Percentiles rank a stretch among this genome's conserved stretches.
Evolutionary conservation across 2,329 filamentous ascomycete species (phyloP).

Genomic region (Chrysosporium queenslandicum): DNA sequence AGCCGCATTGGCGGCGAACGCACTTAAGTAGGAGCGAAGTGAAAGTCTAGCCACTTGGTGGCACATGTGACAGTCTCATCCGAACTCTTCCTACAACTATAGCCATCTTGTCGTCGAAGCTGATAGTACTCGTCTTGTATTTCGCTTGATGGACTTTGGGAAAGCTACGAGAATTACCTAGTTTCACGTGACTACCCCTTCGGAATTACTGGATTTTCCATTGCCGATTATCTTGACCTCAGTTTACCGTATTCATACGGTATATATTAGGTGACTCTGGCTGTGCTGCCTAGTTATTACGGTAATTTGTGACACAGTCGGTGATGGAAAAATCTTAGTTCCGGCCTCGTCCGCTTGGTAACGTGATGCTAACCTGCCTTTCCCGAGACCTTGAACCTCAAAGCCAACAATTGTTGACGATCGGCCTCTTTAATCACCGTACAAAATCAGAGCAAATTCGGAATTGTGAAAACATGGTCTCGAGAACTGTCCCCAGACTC

Average conservation of each 20-base stretch:
- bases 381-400: slow-evolving; percentile 14
- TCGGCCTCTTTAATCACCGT: slow-evolving; percentile 17
- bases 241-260: too few relatives aligned
- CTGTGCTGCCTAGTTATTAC: too few relatives aligned
- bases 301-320: too few relatives aligned
- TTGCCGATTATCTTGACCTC: too few relatives aligned
- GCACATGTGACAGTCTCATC: neutral
- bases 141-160: too few relatives aligned
- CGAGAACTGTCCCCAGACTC: slow-evolving; percentile 35
- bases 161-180: neutral
- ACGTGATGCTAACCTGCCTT: slow-evolving; percentile 10
- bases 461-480: slow-evolving; percentile 29
- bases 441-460: neutral
- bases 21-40: neutral
- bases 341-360: neutral
- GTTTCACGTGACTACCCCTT: neutral
- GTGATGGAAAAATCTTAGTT: too few relatives aligned
- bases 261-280: too few relatives aligned
- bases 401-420: slow-evolving; percentile 26
- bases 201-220: too few relatives aligned
- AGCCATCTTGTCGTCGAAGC: slow-evolving; percentile 21
- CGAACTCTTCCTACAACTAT: slow-evolving; percentile 15
- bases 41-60: neutral
- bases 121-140: too few relatives aligned
- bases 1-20: slow-evolving; percentile 12